Base-by-base conservation (phyloP, 306 rosid genomes). In the Cicer chorassanicum region DNA sequence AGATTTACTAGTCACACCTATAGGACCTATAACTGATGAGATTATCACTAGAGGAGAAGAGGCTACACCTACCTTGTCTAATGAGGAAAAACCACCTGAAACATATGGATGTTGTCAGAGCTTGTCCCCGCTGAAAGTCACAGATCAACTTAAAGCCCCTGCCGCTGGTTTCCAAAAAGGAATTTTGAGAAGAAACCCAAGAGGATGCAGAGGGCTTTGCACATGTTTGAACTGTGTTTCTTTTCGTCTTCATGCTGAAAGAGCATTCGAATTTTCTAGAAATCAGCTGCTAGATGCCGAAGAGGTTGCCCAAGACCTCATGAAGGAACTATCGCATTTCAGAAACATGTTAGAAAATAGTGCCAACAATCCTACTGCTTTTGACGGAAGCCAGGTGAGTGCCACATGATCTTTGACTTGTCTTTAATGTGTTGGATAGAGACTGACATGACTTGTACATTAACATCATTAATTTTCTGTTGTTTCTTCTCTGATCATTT, bases 161-260 rank as follows among this genome's bases (percentile, higher is more conserved):
- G 69, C 65, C 6, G 56, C 15, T 45, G 68, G 41, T 70, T 55
- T 65, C 34, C 53, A 18, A 5, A 70, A 72, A 57, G 82, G 85
- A 56, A 90, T 88, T 79, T 87, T 88, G 40, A 87, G 86, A 84
- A 87, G 89, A 81, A 91, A 88, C 82, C 96, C 94, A 48, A 75
- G 96, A 73, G 97, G 97, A 55, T 93, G 98, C 88, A 84, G 96
- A 85, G 96, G 98, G 48, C 87, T 81, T 66, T 93, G 98, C 82
- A 36, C 82, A 46, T 93, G 98, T 84, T 83, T 93, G 88, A 89
- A 88, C 79, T 91, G 97, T 75, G 87, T 81, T 82, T 91, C 94
- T 21, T 91, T 89, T 69, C 90, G 86, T 44, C 93, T 93, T 54
- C 84, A 90, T 68, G 94, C 98, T 5, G 94, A 93, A 74, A 89